phyloP scores from a whole-genome alignment of 2,329 filamentous ascomycete genomes.

The Talaromyces amestolkiae region DNA sequence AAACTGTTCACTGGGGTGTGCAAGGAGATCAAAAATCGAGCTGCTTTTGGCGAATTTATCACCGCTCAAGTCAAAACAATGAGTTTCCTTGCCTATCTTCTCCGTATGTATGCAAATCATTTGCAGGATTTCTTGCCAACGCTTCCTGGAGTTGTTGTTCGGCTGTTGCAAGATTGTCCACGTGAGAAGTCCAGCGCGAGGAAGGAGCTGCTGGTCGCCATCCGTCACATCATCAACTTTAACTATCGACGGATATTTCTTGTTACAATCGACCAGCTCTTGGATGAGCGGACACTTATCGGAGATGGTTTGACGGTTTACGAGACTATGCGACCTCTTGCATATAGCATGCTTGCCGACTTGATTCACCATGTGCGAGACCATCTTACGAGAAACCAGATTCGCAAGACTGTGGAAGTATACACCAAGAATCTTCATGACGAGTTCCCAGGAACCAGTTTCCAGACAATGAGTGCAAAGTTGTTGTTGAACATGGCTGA shows the following conservation, averaged over 20 bases:
- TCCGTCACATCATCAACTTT: constrained; percentile 98
- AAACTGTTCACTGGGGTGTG: constrained; percentile 91
- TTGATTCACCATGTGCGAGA: constrained; percentile 96
- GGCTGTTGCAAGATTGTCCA: constrained; percentile 88
- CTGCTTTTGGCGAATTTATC: constrained; percentile 95
- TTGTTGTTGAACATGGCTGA: constrained; percentile 96
- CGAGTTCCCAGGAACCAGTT: constrained; percentile 94
- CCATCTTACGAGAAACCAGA: constrained; percentile 82
- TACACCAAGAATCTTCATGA: constrained; percentile 96
- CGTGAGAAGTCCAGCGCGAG: constrained; percentile 89
- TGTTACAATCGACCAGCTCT: constrained; percentile 86
- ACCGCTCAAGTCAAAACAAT: constrained; percentile 98
- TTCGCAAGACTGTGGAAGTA: constrained; percentile 91
- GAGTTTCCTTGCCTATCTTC: constrained; percentile 93
- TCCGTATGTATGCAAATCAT: constrained; percentile 83
- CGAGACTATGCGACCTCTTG: constrained; percentile 90
- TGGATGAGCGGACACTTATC: constrained; percentile 91
- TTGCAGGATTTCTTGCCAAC: constrained; percentile 82
- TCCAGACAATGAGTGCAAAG: constrained; percentile 99
- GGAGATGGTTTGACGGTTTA: constrained; percentile 96
- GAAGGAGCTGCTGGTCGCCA: constrained; percentile 93
- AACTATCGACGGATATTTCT: constrained; percentile 96
- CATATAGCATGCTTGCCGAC: constrained; percentile 98
- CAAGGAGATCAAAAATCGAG: constrained; percentile 86
- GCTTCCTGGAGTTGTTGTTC: constrained; percentile 84